Evolutionary conservation across 2,329 filamentous ascomycete species (phyloP).

Genomic region (Botrytis paeoniae): DNA sequence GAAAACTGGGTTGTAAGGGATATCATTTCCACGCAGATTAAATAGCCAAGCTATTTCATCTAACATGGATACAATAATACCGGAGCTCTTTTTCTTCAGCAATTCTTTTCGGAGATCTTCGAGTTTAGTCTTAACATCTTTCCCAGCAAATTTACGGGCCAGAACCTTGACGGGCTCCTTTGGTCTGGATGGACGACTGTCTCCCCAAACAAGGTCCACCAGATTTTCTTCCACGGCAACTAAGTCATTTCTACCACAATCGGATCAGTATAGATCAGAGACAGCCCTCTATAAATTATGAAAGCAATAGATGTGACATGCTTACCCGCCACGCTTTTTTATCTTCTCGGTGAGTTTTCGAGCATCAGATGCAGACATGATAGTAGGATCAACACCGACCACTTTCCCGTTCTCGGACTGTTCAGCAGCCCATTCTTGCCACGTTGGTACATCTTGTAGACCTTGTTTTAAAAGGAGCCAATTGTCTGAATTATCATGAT

Average conservation of each 20-base stretch:
- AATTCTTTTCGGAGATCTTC: conserved; percentile 85
- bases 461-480: conserved; percentile 93
- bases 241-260: conserved; percentile 48
- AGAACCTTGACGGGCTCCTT: conserved; percentile 73
- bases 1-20: conserved; percentile 97
- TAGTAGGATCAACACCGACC: conserved; percentile 85
- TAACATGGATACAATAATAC: conserved; percentile 89
- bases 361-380: conserved; percentile 72
- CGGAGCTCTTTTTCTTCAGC: conserved; percentile 81
- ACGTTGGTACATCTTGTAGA: conserved; percentile 88
- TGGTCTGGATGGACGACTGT: conserved; percentile 69
- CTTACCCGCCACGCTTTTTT: conserved; percentile 74
- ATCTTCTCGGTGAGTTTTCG: conserved; percentile 81
- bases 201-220: conserved; percentile 86
- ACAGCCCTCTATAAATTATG: not conserved
- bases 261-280: conserved; percentile 1
- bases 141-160: conserved; percentile 72
- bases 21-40: conserved; percentile 91
- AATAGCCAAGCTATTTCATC: conserved; percentile 99
- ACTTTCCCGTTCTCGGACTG: conserved; percentile 82
- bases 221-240: conserved; percentile 77
- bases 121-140: conserved; percentile 78
- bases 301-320: conserved; percentile 6
- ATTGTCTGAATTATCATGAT: conserved; percentile 48
- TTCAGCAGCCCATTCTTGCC: conserved; percentile 93